These are phyloP conservation scores for Cylindrotheca fusiformis DNA, from an alignment of 108 stramenopile species.

Conservation along the genomic window DNA sequence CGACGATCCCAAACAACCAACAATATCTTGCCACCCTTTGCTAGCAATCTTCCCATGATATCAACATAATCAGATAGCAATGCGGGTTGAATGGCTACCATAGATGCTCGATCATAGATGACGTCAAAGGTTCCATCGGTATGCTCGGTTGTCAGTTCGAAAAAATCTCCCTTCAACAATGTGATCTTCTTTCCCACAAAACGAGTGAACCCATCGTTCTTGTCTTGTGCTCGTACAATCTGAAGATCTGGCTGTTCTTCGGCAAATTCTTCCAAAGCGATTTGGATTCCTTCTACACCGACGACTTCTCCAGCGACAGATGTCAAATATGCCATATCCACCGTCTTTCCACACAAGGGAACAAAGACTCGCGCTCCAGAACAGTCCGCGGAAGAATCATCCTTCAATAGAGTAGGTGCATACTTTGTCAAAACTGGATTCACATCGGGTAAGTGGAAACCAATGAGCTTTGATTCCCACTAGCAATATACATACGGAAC, in stretches of 20 bases:
- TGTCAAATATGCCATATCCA: conserved; percentile 78
- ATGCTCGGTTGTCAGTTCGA: conserved; percentile 31
- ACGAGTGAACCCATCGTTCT: conserved; percentile 17
- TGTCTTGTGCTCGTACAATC: conserved; percentile 23
- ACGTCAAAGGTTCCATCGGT: conserved; percentile 50
- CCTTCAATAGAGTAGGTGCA: neutral
- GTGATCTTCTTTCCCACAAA: conserved; percentile 55
- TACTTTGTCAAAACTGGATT: conserved; percentile 19
- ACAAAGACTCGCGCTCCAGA: conserved; percentile 47
- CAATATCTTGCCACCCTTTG: conserved; percentile 60
- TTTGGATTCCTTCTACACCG: conserved; percentile 72
- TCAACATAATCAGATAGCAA: conserved; percentile 56
- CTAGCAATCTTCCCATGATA: conserved; percentile 44
- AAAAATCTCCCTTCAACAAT: conserved; percentile 67
- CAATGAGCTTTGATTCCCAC: conserved; percentile 23
- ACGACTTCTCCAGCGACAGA: conserved; percentile 44
- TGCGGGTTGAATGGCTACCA: conserved; percentile 76
- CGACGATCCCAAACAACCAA: conserved; percentile 59
- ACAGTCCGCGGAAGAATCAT: neutral
- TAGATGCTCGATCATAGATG: conserved; percentile 76
- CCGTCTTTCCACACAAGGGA: conserved; percentile 86
- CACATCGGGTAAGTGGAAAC: conserved; percentile 30
- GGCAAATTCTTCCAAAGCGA: conserved; percentile 72
- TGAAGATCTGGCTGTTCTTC: conserved; percentile 59
- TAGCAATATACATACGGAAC: conserved; percentile 4